Percentiles rank a stretch among this genome's conserved stretches.
phyloP scores from a whole-genome alignment of 441 rosid species.

The Euphorbia celastroides region DNA sequence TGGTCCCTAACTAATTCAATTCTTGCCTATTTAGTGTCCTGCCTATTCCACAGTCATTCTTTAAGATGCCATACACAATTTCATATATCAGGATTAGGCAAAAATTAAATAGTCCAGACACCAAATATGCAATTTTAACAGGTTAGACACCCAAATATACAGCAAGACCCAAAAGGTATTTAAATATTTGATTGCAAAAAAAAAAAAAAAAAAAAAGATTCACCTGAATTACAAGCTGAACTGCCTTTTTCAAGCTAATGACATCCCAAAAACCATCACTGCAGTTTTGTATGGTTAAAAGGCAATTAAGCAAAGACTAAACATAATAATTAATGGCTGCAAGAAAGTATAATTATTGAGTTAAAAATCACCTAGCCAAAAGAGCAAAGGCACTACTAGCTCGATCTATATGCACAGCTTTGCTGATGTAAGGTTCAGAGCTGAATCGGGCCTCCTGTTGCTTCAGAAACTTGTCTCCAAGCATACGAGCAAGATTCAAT shows the following conservation, averaged over 20 bases:
- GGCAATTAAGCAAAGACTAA: not conserved
- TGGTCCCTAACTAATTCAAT: too few species aligned
- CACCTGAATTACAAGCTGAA: constrained; percentile 74
- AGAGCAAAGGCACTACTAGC: constrained; percentile 57
- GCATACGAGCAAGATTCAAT: constrained; percentile 90
- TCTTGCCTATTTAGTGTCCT: too few species aligned
- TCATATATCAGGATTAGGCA: too few species aligned
- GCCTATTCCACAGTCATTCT: too few species aligned
- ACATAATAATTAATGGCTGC: not conserved
- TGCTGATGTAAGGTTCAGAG: constrained; percentile 80
- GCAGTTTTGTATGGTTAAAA: constrained; percentile 17
- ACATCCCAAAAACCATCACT: constrained; percentile 99
- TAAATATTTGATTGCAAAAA: too few species aligned
- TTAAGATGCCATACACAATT: too few species aligned
- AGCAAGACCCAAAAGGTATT: too few species aligned
- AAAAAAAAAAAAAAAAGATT: constrained; percentile 7
- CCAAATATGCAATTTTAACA: too few species aligned
- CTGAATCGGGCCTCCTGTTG: constrained; percentile 84
- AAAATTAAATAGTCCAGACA: too few species aligned
- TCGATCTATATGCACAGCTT: constrained; percentile 53
- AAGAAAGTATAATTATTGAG: not conserved
- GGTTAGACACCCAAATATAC: too few species aligned
- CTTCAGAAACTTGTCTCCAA: constrained; percentile 94
- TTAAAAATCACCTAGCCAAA: constrained; percentile 65
- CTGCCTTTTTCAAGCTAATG: constrained; percentile 64